A percentile compares a stretch with the other conserved stretches of the same genome.
Conservation (phyloP, 768 basidiomycete genomes). For the Ramaria rubella region DNA sequence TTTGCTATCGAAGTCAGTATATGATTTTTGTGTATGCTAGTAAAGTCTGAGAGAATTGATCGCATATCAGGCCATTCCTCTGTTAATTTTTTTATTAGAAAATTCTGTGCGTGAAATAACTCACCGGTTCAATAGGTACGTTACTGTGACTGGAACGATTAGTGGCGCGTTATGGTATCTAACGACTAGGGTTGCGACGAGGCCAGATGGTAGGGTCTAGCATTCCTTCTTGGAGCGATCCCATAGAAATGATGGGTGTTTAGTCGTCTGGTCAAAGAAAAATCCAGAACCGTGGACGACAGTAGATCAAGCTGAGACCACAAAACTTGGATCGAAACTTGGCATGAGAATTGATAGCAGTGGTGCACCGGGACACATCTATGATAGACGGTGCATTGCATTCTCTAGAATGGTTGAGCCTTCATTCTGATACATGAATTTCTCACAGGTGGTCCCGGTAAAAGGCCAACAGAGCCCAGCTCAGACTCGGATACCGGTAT, state of each 20-base stretch:
- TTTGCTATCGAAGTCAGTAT: slow-evolving; percentile 58
- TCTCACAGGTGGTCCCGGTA: background rate
- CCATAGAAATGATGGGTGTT: background rate
- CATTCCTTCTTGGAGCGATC: background rate
- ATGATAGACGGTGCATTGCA: background rate
- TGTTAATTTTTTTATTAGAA: slow-evolving; percentile 31
- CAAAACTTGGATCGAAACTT: slow-evolving; percentile 41
- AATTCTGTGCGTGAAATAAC: background rate
- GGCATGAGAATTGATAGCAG: background rate
- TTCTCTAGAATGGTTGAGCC: background rate
- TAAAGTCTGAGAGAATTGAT: background rate
- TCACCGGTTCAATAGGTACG: slow-evolving; percentile 29
- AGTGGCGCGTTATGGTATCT: slow-evolving; percentile 60
- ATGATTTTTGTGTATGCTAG: background rate
- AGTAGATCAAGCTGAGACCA: slow-evolving; percentile 67
- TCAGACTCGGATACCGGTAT: too few species aligned
- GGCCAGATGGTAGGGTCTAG: slow-evolving; percentile 31
- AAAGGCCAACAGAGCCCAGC: too few species aligned
- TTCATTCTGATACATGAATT: background rate
- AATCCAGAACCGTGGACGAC: slow-evolving; percentile 88
- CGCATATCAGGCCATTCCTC: slow-evolving; percentile 38
- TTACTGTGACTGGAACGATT: slow-evolving; percentile 40
- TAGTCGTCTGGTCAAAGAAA: slow-evolving; percentile 54
- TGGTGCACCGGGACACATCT: background rate
- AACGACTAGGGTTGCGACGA: slow-evolving; percentile 50